Evolutionary conservation across 768 basidiomycete species (phyloP).

Genomic region (Ephemerocybe angulata): DNA sequence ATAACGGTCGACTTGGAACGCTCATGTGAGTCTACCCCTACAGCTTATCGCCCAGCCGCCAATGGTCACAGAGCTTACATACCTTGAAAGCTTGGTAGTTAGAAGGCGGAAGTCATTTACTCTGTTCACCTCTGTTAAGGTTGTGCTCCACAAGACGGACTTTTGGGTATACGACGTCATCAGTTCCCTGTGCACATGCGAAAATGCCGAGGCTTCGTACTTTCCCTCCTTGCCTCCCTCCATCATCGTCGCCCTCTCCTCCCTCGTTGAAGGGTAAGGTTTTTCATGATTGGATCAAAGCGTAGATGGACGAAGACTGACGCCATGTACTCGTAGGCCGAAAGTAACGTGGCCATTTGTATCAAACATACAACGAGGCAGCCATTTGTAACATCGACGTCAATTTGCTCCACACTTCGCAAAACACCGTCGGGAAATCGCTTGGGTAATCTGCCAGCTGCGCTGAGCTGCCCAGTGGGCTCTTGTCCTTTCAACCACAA

Average conservation of each 20-base stretch:
- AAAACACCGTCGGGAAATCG: background rate
- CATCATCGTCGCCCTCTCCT: background rate
- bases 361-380: constrained; percentile 2
- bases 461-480: background rate
- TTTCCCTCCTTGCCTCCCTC: background rate
- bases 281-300: background rate
- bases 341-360: background rate
- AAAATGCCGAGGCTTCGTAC: too few relatives aligned
- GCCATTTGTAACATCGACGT: constrained; percentile 14
- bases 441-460: background rate
- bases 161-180: too few relatives aligned
- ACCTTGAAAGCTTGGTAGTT: too few relatives aligned
- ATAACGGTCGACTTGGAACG: background rate
- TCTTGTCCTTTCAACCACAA: background rate
- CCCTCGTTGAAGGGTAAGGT: background rate
- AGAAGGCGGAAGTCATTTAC: too few relatives aligned
- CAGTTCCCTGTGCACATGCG: too few relatives aligned
- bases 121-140: too few relatives aligned
- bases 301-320: too few relatives aligned
- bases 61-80: too few relatives aligned
- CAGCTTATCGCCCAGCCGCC: background rate
- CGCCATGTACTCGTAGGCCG: background rate
- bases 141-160: too few relatives aligned
- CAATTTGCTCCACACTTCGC: constrained; percentile 9
- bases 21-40: background rate